Base-by-base conservation (phyloP, 805 yeast genomes). In the Starmerella stellata region DNA sequence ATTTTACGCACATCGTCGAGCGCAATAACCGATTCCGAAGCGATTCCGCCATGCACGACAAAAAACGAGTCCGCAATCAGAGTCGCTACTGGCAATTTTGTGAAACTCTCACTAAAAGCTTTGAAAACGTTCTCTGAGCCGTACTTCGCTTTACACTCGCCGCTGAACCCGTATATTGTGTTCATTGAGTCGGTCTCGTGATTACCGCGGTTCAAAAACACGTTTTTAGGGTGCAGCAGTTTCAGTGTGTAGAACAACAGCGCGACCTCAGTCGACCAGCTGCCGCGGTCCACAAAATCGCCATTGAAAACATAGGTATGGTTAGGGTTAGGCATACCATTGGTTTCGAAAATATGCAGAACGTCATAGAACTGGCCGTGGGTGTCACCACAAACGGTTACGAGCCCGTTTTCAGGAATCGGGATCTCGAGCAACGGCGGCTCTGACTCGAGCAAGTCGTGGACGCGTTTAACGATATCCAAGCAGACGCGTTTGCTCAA, bases 181-280 rank as follows among this genome's bases (percentile, higher is more conserved):
- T 90, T 90, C 98, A 90, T 90, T 51, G 80, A 92, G 53, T 78
- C 78, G 2, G 95, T 85, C 58, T 90, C 98, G 59, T 90, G 98
- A 57, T 90, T 90, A 21, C 98, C 98, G 54, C 98, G 69, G 60
- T 90, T 90, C 44, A 90, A 57, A 59, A 61, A 83, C 34, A 87
- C 57, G 34, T 68, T 65, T 2, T 61, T 52, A 14, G 98, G 98
- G 52, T 68, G 77, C 25, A 77, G 58, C 27, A 83, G 63, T 60
- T 90, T 90, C 57, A 80, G 68, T 11, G 75, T 66, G 56, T 79
- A 83, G 32, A 81, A 66, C 23, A 78, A 63, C 35, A 90, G 61
- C 2, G 95, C 95, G 35, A 90, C 93, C 56, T 90, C 98, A 54
- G 93, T 80, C 3, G 95, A 82, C 96, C 98, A 87, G 15, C 93